Evolutionary conservation across 2,329 filamentous ascomycete genomes (phyloP), one percentile per base, ranked within the genome.

Genomic region (Rasamsonia emersonii): DNA sequence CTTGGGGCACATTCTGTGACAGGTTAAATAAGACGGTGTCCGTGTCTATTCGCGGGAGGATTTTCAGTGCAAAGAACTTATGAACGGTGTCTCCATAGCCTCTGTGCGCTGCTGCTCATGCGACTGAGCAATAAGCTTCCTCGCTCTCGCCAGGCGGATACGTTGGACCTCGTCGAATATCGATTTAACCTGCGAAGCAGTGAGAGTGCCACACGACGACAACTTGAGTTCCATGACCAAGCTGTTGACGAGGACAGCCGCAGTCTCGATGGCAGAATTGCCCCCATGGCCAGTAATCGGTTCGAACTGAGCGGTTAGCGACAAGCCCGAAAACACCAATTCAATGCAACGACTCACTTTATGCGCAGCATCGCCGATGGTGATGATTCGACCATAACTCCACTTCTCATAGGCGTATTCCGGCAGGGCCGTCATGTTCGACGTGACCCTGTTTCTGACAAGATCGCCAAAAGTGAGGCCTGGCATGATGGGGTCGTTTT

Each of bases 331-430:
- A n/a, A n/a, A n/a, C n/a, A n/a, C n/a, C n/a, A n/a, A n/a, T n/a
- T n/a, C n/a, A n/a, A n/a, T n/a, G n/a, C n/a, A n/a, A n/a, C n/a
- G n/a, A 27, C 24, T 5, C 41, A 50, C 54, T 47, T 64, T 64
- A 35, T 64, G 60, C 9, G 50, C 56, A 1, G 61, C 48, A 35
- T 64, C 61, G 1, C 59, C 60, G 4, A 64, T 47, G 4, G 50
- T 47, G 2, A 63, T 44, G 4, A 63, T 53, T 3, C 61, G 43
- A 4, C 47, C 43, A 21, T 48, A 62, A 30, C 58, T 45, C 60
- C 61, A 64, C 19, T 53, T 45, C 9, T 50, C 40, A 13, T 57
- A 53, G 2, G 59, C 48, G n/a, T 55, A 51, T 33, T 61, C 56
- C 25, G 56, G 48, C 6, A 58, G 25, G 38, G 35, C 33, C 5